Evolutionary conservation across 2,329 filamentous ascomycete species (phyloP), one percentile per base, ranked within the genome.

Genomic region (Akanthomyces dipterigenus): DNA sequence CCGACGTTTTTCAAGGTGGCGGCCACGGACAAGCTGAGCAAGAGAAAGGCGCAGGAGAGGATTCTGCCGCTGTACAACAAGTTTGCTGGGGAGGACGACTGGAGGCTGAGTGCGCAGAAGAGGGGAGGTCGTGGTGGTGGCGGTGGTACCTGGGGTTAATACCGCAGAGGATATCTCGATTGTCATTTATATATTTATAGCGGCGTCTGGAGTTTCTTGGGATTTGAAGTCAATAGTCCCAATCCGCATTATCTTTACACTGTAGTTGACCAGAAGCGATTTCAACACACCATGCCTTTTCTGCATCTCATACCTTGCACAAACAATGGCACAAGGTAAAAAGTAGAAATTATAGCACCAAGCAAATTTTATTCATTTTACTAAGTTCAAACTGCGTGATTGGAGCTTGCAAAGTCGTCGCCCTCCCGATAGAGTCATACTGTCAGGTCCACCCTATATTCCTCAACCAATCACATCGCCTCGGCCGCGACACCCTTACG

Each of bases 1-100:
- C 95, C 96, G 11, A 97, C 92, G 0, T 99, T 98, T 79, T 99
- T 98, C 86, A 96, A 96, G 82, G 91, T 98, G 5, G 93, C 95
- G 20, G 87, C 90, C 0, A 93, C 89, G 40, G 91, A 97, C 71
- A 82, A 85, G 61, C 76, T 99, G 69, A 93, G 89, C 65, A 97
- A 96, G 82, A 80, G 95, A 70, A 95, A 96, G 84, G 89, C 91
- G 80, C 91, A 91, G 0, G 95, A 99, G 81, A 83, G 93, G 61
- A 98, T 99, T 60, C 91, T 96, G 79, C 95, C 95, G 48, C 75
- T 99, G 76, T 92, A 97, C 73, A 97, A 97, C 73, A 89, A 93
- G 72, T 97, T 91, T 76, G 89, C 88, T 3, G 89, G 88, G 2
- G 93, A 96, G 71, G 93, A 99, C 71, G 95, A 98, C 72, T 99